Base-by-base conservation (phyloP, 2,329 filamentous ascomycete genomes). In the Colletotrichum noveboracense region DNA sequence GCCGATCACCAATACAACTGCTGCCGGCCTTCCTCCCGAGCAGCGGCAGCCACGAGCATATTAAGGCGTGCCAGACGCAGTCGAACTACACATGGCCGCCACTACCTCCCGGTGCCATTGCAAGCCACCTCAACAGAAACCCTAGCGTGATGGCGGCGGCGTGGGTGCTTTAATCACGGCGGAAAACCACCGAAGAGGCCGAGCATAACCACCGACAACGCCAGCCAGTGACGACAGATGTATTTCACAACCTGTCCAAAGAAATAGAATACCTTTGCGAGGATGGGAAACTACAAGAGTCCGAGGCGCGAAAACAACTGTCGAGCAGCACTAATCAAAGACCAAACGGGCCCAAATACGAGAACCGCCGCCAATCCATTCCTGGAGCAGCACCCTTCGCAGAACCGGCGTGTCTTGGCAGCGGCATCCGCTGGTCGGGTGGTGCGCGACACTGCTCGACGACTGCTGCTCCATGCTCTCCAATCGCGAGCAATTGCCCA, bases 311-410 rank as follows among this genome's bases (percentile, higher is more conserved):
- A 72, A 43, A 68, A 70, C 32, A 43, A 43, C 38, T 62, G 30
- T 32, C 28, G 66, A 58, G 30, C n/a, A 56, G 64, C 43, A 55
- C 62, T 21, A 56, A 28, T 10, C 16, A 28, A n/a, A 67, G 52
- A n/a, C 55, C 72, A 64, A 60, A 21, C 24, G 30, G 56, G 34
- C 16, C 34, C 58, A 24, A 38, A 74, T 69, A 76, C 74, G 74
- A 76, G 74, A 21, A 66, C 48, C 34, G n/a, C 70, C 58, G 70
- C 58, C 52, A 74, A 76, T 76, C 74, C 64, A 73, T 76, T 69
- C 74, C 74, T 32, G 28, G 70, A 76, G 43, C 65, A 65, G 74
- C 61, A 69, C 34, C 21, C 43, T 28, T 74, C 70, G 70, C 70
- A 69, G 58, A 69, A 52, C 30, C 58, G 58, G 65, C 30, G 74